Evolutionary conservation across 495 filamentous ascomycete species (phyloP).

Genomic region (Podospora conica): DNA sequence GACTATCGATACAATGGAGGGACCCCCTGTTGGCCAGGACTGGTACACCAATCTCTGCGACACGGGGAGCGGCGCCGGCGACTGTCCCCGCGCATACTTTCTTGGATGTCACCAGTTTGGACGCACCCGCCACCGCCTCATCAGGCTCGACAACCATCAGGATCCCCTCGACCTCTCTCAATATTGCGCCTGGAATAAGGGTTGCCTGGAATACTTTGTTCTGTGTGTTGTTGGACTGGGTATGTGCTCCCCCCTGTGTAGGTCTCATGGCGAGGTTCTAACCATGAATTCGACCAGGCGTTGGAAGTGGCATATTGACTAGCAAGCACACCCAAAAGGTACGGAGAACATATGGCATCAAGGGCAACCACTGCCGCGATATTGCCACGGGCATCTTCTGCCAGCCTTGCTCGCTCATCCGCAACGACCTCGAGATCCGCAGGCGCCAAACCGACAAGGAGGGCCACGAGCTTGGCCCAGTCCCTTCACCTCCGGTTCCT

Average conservation of each 20-base stretch:
- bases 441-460: constrained; percentile 14
- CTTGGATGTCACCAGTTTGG: constrained; percentile 21
- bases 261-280: too few species aligned
- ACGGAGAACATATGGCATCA: constrained; percentile 22
- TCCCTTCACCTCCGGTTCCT: constrained; percentile 9
- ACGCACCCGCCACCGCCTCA: constrained; percentile 19
- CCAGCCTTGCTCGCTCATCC: constrained; percentile 26
- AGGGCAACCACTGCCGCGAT: constrained; percentile 17
- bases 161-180: constrained; percentile 19
- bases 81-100: constrained; percentile 21
- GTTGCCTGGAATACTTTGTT: constrained; percentile 17
- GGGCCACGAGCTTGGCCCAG: constrained; percentile 2
- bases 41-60: constrained; percentile 20
- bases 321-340: constrained; percentile 17
- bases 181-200: constrained; percentile 17
- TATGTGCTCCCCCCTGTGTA: constrained; percentile 12
- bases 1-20: neutral
- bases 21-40: neutral
- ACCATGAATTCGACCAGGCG: constrained; percentile 1
- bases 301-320: constrained; percentile 26
- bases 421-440: constrained; percentile 23
- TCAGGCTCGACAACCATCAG: constrained; percentile 5
- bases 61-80: constrained; percentile 14
- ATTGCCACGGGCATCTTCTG: constrained; percentile 23
- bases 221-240: constrained; percentile 14